Percentiles rank a stretch among this genome's conserved stretches.
Evolutionary conservation across 169 alveolate species (phyloP).

Genomic region (Plasmodium cynomolgi): DNA sequence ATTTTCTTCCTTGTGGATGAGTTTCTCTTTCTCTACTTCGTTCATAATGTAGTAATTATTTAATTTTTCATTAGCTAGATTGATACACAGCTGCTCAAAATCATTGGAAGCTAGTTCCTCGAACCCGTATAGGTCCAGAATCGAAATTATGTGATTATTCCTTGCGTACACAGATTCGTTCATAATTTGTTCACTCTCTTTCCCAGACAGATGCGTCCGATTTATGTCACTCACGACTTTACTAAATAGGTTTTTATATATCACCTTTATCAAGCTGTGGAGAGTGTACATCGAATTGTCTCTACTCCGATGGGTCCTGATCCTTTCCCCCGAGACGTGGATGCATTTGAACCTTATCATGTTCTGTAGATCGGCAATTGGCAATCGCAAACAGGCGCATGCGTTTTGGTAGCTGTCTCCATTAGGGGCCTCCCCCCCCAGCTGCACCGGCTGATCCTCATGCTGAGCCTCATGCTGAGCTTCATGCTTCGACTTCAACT

Average conservation of each 20-base stretch:
- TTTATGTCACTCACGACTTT: slow-evolving; percentile 53
- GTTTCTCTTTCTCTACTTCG: slow-evolving; percentile 90
- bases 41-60: slow-evolving; percentile 90
- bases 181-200: slow-evolving; percentile 37
- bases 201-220: slow-evolving; percentile 15
- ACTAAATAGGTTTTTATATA: slow-evolving; percentile 41
- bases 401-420: background rate
- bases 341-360: slow-evolving; percentile 28
- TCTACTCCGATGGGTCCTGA: slow-evolving; percentile 23
- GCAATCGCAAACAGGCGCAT: slow-evolving; percentile 7
- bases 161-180: background rate
- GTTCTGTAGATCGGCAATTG: background rate
- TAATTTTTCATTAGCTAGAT: slow-evolving; percentile 97
- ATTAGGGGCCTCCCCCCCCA: too few relatives aligned
- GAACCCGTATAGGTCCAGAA: slow-evolving; percentile 98
- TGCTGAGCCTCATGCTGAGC: too few relatives aligned
- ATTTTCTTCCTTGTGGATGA: slow-evolving; percentile 88
- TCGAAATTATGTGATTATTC: slow-evolving; percentile 90
- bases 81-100: slow-evolving; percentile 97
- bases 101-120: slow-evolving; percentile 96
- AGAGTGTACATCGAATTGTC: slow-evolving; percentile 25
- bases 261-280: slow-evolving; percentile 52
- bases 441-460: too few relatives aligned
- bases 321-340: slow-evolving; percentile 21
- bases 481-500: too few relatives aligned